These are phyloP conservation scores for Metschnikowia peoriensis DNA, from an alignment of 805 yeast species.

Conservation along the genomic window DNA sequence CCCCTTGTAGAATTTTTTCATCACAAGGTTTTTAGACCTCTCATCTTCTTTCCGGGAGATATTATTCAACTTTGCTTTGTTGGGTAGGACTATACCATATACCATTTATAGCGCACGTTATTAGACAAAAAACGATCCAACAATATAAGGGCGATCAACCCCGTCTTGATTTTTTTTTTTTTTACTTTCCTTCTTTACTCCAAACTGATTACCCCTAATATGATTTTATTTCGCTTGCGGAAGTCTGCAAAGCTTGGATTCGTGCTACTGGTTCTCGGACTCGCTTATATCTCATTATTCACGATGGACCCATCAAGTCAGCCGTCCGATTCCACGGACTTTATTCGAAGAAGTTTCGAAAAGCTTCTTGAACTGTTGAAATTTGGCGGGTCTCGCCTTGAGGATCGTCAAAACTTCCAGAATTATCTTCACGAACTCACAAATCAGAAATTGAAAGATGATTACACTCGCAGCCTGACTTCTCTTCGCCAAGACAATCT, in stretches of 20 bases:
- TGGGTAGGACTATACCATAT: too few relatives aligned
- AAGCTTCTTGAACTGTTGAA: too few relatives aligned
- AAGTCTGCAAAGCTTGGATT: background rate
- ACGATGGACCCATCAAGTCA: background rate
- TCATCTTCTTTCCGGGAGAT: too few relatives aligned
- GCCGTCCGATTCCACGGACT: background rate
- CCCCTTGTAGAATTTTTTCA: too few relatives aligned
- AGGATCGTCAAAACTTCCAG: slow-evolving; percentile 1
- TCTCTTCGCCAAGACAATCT: slow-evolving; percentile 9
- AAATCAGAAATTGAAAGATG: slow-evolving; percentile 6
- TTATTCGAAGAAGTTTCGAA: too few relatives aligned
- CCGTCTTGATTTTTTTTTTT: too few relatives aligned
- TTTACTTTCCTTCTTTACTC: background rate
- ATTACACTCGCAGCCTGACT: slow-evolving; percentile 1
- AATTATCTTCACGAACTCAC: background rate
- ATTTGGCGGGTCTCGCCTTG: background rate
- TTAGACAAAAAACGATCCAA: too few relatives aligned
- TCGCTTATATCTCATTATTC: background rate
- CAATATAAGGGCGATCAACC: too few relatives aligned
- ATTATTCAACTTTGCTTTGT: too few relatives aligned
- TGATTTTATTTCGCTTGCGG: background rate
- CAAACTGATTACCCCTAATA: background rate
- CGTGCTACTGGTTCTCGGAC: background rate
- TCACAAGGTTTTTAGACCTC: too few relatives aligned
- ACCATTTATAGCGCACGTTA: too few relatives aligned